Evolutionary conservation across 305 asterid species (phyloP).

Genomic region (Fraxinus angustifolia): DNA sequence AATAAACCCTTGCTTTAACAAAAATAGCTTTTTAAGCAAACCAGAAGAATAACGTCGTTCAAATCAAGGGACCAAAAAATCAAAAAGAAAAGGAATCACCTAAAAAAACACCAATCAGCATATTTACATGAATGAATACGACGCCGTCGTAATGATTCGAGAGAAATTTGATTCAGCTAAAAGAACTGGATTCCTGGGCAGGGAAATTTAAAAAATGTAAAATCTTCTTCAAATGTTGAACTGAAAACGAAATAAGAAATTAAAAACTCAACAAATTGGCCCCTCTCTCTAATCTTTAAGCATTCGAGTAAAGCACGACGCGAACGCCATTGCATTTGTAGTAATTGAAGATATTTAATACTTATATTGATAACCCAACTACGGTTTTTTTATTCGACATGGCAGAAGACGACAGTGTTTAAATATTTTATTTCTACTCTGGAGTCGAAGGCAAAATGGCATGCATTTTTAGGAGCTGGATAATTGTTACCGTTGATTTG

Average conservation of each 20-base stretch:
- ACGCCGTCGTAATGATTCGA: slow-evolving; percentile 6
- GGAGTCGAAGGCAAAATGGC: neutral
- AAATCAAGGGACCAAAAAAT: neutral
- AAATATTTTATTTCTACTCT: neutral
- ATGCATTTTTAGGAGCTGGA: slow-evolving; percentile 15
- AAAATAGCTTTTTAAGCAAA: slow-evolving; percentile 1
- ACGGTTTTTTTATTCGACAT: neutral
- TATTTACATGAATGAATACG: neutral
- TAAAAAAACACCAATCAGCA: neutral
- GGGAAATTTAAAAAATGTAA: neutral
- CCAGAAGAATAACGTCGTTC: neutral
- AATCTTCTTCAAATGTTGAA: neutral
- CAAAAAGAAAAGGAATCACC: neutral
- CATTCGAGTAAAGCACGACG: slow-evolving; percentile 12
- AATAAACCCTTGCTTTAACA: slow-evolving; percentile 13
- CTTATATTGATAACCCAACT: neutral
- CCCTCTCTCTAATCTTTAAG: neutral
- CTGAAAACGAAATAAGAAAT: neutral
- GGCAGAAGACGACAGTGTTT: neutral
- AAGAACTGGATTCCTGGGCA: slow-evolving; percentile 19
- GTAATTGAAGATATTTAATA: slow-evolving; percentile 13
- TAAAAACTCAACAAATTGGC: neutral
- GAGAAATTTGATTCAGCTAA: slow-evolving; percentile 18
- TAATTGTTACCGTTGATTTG: slow-evolving; percentile 26
- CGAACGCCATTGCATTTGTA: slow-evolving; percentile 31